A percentile compares a stretch with the other conserved stretches of the same genome.
Evolutionary conservation across 306 rosid species (phyloP).

Genomic region (Fragaria nilgerrensis): DNA sequence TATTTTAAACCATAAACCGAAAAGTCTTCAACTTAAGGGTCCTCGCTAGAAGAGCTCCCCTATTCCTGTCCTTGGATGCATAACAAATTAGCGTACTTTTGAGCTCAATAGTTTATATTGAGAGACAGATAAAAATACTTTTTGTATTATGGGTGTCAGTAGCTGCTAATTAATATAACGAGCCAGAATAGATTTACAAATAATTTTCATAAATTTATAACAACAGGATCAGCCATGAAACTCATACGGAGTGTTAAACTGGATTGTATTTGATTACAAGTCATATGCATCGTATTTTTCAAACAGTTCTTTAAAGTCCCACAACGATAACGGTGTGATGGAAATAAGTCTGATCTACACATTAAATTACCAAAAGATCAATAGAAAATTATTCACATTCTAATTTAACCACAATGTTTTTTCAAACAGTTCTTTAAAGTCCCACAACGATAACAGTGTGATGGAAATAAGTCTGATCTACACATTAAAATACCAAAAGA

Average conservation of each 20-base stretch:
- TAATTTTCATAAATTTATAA: neutral
- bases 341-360: neutral
- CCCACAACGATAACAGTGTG: neutral
- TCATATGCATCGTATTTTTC: neutral
- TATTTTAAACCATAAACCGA: no score
- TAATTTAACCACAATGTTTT: no score
- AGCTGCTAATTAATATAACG: neutral
- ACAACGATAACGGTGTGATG: neutral
- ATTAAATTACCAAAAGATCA: neutral
- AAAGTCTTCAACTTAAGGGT: no score
- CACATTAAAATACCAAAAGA: neutral
- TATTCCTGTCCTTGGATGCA: neutral
- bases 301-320: neutral
- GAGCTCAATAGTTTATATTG: neutral
- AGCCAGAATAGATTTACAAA: neutral
- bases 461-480: neutral
- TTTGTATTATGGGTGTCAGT: neutral
- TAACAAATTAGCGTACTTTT: neutral
- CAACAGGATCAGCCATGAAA: neutral
- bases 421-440: neutral
- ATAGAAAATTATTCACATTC: neutral
- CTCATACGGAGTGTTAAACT: neutral
- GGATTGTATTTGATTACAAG: neutral
- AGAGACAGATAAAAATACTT: neutral
- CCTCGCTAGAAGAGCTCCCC: no score